These are phyloP conservation scores for Microsporum audouinii DNA, from an alignment of 2,329 filamentous ascomycete species.

Conservation along the genomic window DNA sequence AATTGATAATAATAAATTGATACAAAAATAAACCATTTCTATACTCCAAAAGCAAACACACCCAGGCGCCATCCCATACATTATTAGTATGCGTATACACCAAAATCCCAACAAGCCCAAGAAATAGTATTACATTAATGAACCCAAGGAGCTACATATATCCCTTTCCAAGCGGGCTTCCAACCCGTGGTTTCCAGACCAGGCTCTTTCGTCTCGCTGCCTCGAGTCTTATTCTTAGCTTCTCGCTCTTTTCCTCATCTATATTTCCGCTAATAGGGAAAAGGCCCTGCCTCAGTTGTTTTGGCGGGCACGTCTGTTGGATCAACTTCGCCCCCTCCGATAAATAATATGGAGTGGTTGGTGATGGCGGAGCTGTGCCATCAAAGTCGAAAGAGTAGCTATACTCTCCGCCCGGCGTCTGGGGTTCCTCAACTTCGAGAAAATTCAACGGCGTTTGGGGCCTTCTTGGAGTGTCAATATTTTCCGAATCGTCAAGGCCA, in stretches of 20 bases:
- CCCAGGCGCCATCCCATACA: neutral
- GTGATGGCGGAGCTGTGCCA: constrained; percentile 32
- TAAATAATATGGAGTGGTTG: constrained; percentile 37
- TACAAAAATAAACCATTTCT: neutral
- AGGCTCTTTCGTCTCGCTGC: constrained; percentile 64
- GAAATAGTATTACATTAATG: neutral
- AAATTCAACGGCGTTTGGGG: too few species aligned
- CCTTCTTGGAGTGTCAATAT: neutral
- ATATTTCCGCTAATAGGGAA: constrained; percentile 24
- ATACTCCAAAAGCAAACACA: neutral
- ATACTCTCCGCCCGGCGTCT: constrained; percentile 15
- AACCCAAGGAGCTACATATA: neutral
- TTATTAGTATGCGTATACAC: neutral
- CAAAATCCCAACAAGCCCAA: neutral
- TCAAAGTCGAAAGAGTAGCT: constrained; percentile 24
- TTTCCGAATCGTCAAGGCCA: neutral
- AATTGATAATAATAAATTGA: neutral
- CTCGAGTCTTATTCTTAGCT: constrained; percentile 52
- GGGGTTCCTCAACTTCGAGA: neutral
- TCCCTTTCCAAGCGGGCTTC: constrained; percentile 51
- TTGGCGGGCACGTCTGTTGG: constrained; percentile 45
- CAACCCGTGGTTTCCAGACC: constrained; percentile 64
- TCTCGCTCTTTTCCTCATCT: constrained; percentile 25
- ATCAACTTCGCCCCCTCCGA: constrained; percentile 34
- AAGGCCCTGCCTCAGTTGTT: constrained; percentile 36